Base-by-base conservation (phyloP, 2,329 filamentous ascomycete genomes). In the Aschersonia sp. region DNA sequence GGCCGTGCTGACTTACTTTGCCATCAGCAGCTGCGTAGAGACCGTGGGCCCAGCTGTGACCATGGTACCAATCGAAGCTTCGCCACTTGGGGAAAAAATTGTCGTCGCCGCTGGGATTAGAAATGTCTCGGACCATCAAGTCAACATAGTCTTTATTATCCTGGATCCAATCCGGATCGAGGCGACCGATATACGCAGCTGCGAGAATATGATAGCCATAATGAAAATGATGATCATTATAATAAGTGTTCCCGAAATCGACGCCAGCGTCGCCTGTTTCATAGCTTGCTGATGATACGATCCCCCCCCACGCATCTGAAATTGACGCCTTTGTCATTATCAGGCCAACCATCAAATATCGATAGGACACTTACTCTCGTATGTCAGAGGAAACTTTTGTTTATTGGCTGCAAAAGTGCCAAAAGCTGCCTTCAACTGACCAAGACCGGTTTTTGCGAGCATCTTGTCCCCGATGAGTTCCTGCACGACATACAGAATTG, bases 51-150 rank as follows among this genome's bases (percentile, higher is more conserved):
- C 91, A 96, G 50, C 84, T 89, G 71, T 97, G 92, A 2, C 91
- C 92, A 58, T 94, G 81, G 63, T 82, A 97, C 87, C 88, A 96
- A 65, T 97, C 92, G 59, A 96, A 97, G 49, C 73, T 78, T 45
- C 92, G 78, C 51, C 77, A 89, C 55, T 87, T 82, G 0, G 91
- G 89, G 63, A 94, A 97, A 56, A 79, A 79, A 31, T 73, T 70
- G 60, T 95, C 89, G 20, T 74, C 61, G 3, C 71, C 59, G 55
- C 77, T 82, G 0, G 89, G 82, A 63, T 95, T 95, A 44, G 89
- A 83, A 45, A 77, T 66, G 54, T 98, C 92, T 50, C 92, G 83
- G 45, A 92, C 82, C 44, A 98, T 72, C 53, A 77, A 79, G 61
- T 96, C 86, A 53, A 96, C 82, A 68, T 82, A 97, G 28, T 77